A percentile compares a stretch with the other conserved stretches of the same genome.
Evolutionary conservation across 345 rosid genomes (phyloP).

Genomic region (Salix dunnii): DNA sequence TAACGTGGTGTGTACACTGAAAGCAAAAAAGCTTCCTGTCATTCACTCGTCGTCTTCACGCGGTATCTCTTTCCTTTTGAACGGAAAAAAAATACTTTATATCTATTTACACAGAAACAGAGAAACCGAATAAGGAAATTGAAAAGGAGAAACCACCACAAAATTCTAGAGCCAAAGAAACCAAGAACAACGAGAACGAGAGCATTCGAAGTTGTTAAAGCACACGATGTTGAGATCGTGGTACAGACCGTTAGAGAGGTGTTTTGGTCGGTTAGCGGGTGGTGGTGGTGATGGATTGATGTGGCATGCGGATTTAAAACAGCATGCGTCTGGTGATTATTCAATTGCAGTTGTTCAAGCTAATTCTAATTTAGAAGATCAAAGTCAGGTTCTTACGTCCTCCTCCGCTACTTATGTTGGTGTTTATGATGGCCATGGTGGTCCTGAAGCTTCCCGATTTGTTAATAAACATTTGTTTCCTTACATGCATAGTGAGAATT

Average conservation of each 20-base stretch:
- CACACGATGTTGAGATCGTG: conserved; percentile 58
- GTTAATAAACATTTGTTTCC: conserved; percentile 81
- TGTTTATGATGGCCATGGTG: conserved; percentile 94
- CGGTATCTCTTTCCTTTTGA: conserved; percentile 33
- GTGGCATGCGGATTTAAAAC: conserved; percentile 82
- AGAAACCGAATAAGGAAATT: neutral
- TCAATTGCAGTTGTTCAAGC: conserved; percentile 98
- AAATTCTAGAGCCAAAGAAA: neutral
- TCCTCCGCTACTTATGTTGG: conserved; percentile 80
- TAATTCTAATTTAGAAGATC: conserved; percentile 75
- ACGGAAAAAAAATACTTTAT: neutral
- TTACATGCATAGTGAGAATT: conserved; percentile 57
- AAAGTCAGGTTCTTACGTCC: conserved; percentile 79
- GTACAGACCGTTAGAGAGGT: conserved; percentile 67
- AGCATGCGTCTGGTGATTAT: conserved; percentile 80
- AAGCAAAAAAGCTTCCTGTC: neutral
- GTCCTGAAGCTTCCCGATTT: conserved; percentile 94
- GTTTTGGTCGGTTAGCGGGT: conserved; percentile 46
- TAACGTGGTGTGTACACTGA: conserved; percentile 47
- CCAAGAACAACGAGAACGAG: neutral
- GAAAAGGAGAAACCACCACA: neutral
- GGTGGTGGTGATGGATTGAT: conserved; percentile 62
- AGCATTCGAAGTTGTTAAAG: neutral
- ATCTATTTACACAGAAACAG: neutral
- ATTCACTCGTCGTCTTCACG: conserved; percentile 37